These are phyloP conservation scores for Sergeia podlipaevii DNA, from an alignment of 208 protist genomes.

Conservation along the genomic window DNA sequence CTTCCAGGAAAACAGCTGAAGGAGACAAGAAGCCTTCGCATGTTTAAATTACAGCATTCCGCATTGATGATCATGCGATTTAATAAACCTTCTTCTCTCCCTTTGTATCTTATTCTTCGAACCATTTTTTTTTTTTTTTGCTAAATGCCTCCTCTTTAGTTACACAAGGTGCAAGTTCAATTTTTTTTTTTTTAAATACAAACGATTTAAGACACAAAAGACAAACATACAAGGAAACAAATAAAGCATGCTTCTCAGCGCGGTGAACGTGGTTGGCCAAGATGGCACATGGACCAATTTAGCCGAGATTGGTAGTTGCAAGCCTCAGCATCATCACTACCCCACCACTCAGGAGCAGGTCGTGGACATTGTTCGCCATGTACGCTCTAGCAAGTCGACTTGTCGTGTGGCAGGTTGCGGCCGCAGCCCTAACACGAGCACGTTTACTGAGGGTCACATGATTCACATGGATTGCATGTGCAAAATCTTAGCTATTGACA, in stretches of 20 bases:
- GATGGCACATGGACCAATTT: conserved; percentile 70
- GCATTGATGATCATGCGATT: no score
- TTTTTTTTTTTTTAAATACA: conserved; percentile 2
- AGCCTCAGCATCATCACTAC: conserved; percentile 43
- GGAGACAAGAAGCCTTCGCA: no score
- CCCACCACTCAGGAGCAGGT: conserved; percentile 26
- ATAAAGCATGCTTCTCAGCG: neutral
- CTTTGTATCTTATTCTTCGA: no score
- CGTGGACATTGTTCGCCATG: conserved; percentile 12
- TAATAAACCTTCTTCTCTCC: no score
- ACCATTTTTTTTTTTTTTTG: no score
- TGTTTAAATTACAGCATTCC: no score
- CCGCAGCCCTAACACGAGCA: conserved; percentile 56
- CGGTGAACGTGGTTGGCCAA: no score
- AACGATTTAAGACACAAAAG: no score
- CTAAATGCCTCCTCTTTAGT: no score
- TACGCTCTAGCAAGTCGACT: conserved; percentile 23
- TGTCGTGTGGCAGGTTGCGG: conserved; percentile 53
- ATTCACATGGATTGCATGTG: conserved; percentile 55
- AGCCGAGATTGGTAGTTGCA: conserved; percentile 45
- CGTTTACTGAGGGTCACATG: conserved; percentile 49
- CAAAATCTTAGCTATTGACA: conserved; percentile 44
- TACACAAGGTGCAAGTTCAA: no score
- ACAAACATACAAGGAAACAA: neutral
- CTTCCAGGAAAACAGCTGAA: no score